Base-by-base conservation (phyloP, 805 yeast genomes). In the Dipodascus geniculatus region DNA sequence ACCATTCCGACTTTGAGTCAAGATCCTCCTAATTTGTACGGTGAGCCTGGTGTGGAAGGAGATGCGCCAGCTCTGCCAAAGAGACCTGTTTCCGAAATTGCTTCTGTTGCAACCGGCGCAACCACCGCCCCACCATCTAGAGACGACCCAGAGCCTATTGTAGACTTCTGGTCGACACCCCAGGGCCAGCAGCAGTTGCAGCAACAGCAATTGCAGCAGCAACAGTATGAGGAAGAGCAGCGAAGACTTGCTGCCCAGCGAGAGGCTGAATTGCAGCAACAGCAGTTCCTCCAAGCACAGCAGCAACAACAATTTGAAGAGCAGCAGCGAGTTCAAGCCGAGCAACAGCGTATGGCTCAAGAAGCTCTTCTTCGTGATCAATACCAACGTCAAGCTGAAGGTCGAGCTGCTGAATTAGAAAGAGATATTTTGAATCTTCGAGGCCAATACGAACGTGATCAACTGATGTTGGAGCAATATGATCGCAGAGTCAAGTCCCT, bases 391-490 rank as follows among this genome's bases (percentile, higher is more conserved):
- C 90, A 85, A 60, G 82, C 84, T 6, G 87, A 85, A 63, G 88
- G 89, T 24, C 76, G 87, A 57, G 87, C 82, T 31, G 81, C 90
- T 0, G 90, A 86, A 58, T 72, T 87, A 53, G 96, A 89, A 65
- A 83, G 87, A 60, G 96, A 89, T 65, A 68, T 90, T 50, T 71
- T 86, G 42, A 78, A 82, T 58, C 72, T 88, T 58, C 79, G 82
- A 59, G 86, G 83, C 38, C 96, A 88, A 63, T 87, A 85, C 63
- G 95, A 89, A 59, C 85, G 82, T 60, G 95, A 87, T 65, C 96
- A 87, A 66, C 74, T 80, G 59, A 72, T 90, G 71, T 74, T 90
- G 53, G 87, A 84, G 65, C 96, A 88, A 66, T 90, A 90, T 65
- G 97, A 90, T 66, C 77, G 81, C 57, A 74, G 95, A 54, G 96